Evolutionary conservation across 2,329 filamentous ascomycete species (phyloP).

Genomic region (Tricladium varicosporioides): DNA sequence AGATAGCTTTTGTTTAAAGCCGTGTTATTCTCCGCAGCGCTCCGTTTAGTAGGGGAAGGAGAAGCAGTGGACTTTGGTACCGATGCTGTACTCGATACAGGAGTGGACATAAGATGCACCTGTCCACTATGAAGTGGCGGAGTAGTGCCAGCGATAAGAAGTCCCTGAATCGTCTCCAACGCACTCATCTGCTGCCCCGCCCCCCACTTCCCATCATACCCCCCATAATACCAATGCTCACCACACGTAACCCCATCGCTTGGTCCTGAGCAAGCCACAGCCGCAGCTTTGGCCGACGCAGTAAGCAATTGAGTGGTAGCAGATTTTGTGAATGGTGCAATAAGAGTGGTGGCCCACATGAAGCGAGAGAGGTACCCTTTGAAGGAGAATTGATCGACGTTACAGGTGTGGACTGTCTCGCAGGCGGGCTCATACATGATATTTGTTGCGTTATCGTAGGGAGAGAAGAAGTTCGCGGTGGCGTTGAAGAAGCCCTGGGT

Average conservation of each 20-base stretch:
- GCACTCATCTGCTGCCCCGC: slow-evolving; percentile 65
- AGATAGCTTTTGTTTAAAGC: too few species aligned
- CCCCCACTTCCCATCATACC: slow-evolving; percentile 53
- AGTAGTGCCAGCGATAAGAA: slow-evolving; percentile 45
- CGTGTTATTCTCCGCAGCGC: too few species aligned
- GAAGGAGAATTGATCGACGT: slow-evolving; percentile 64
- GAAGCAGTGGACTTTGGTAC: too few species aligned
- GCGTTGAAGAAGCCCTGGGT: slow-evolving; percentile 51
- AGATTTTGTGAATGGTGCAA: slow-evolving; percentile 53
- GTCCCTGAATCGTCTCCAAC: slow-evolving; percentile 60
- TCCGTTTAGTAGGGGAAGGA: too few species aligned
- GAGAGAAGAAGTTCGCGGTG: slow-evolving; percentile 51
- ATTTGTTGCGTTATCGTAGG: slow-evolving; percentile 50
- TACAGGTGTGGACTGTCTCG: slow-evolving; percentile 56
- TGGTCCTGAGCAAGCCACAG: slow-evolving; percentile 55
- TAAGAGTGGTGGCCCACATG: slow-evolving; percentile 56
- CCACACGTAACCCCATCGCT: slow-evolving; percentile 53
- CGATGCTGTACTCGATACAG: too few species aligned
- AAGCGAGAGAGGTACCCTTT: slow-evolving; percentile 67
- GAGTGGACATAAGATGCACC: slow-evolving; percentile 12
- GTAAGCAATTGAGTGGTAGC: slow-evolving; percentile 49
- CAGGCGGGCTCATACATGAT: slow-evolving; percentile 68
- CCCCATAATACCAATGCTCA: slow-evolving; percentile 57
- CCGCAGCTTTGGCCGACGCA: slow-evolving; percentile 55
- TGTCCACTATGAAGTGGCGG: slow-evolving; percentile 37